A percentile compares a stretch with the other conserved stretches of the same genome.
These are phyloP conservation scores for Pontederia paniculata DNA, from an alignment of 176 grass and related monocot species.

Conservation along the genomic window DNA sequence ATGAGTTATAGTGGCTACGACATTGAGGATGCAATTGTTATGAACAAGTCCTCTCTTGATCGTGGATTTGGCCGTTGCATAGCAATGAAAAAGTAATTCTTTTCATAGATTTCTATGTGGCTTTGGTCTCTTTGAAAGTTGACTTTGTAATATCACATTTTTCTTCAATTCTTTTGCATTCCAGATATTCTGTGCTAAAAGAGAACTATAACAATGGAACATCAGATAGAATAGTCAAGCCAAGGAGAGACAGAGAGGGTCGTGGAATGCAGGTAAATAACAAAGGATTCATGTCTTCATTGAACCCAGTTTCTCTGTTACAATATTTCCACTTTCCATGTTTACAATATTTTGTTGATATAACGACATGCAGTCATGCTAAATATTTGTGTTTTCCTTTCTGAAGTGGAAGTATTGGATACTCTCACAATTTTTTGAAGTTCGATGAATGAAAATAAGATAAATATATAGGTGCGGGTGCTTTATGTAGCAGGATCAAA, in stretches of 20 bases:
- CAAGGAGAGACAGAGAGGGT: slow-evolving; percentile 58
- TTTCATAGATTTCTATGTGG: neutral
- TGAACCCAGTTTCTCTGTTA: neutral
- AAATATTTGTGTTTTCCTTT: too few relatives aligned
- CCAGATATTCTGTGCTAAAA: slow-evolving; percentile 59
- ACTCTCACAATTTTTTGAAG: too few relatives aligned
- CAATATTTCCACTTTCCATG: neutral
- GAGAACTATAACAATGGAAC: slow-evolving; percentile 38
- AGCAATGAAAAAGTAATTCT: slow-evolving; percentile 87
- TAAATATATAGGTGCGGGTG: too few relatives aligned
- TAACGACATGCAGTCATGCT: too few relatives aligned
- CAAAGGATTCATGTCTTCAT: slow-evolving; percentile 7
- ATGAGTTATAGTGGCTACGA: slow-evolving; percentile 98
- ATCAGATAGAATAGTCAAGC: slow-evolving; percentile 52
- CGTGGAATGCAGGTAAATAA: slow-evolving; percentile 68
- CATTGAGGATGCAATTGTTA: slow-evolving; percentile 99
- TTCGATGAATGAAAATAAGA: too few relatives aligned
- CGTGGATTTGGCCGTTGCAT: slow-evolving; percentile 94
- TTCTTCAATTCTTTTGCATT: slow-evolving; percentile 20
- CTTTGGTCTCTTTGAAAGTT: neutral
- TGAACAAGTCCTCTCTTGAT: slow-evolving; percentile 99
- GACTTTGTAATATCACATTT: slow-evolving; percentile 4
- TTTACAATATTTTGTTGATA: too few relatives aligned
- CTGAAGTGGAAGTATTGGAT: too few relatives aligned
- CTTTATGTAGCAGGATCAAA: too few relatives aligned